phyloP scores from a whole-genome alignment of 495 filamentous ascomycete genomes.

The Aspergillus egyptiacus region DNA sequence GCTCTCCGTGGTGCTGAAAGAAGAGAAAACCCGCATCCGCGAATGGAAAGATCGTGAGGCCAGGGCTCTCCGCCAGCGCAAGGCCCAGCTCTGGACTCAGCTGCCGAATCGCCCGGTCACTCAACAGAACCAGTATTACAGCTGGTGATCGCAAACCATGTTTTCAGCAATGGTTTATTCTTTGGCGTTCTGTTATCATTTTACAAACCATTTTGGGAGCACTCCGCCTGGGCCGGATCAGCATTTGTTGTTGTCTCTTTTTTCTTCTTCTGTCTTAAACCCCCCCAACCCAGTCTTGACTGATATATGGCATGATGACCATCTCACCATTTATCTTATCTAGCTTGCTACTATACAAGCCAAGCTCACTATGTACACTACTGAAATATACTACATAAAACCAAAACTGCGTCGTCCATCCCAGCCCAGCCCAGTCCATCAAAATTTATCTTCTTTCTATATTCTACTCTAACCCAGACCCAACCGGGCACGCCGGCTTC shows the following conservation, averaged over 20 bases:
- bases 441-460: not conserved
- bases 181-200: constrained; percentile 19
- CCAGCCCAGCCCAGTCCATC: no score
- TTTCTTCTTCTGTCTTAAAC: not conserved
- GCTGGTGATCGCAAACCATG: constrained; percentile 56
- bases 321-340: not conserved
- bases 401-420: not conserved
- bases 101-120: constrained; percentile 61
- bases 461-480: not conserved
- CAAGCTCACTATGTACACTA: constrained; percentile 19
- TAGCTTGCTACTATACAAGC: not conserved
- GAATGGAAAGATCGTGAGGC: constrained; percentile 68
- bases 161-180: not conserved
- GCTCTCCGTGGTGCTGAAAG: constrained; percentile 81
- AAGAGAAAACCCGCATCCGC: constrained; percentile 81
- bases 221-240: constrained; percentile 14
- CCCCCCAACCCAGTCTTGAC: not conserved
- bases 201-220: constrained; percentile 18
- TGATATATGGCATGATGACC: not conserved
- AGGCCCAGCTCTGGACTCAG: constrained; percentile 73
- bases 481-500: constrained; percentile 15
- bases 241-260: no score
- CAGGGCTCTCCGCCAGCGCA: constrained; percentile 60
- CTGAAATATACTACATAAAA: constrained; percentile 14
- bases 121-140: constrained; percentile 78